A percentile compares a stretch with the other conserved stretches of the same genome.
These are phyloP conservation scores for Claviceps sp. DNA, from an alignment of 2,329 filamentous ascomycete species.

Conservation along the genomic window DNA sequence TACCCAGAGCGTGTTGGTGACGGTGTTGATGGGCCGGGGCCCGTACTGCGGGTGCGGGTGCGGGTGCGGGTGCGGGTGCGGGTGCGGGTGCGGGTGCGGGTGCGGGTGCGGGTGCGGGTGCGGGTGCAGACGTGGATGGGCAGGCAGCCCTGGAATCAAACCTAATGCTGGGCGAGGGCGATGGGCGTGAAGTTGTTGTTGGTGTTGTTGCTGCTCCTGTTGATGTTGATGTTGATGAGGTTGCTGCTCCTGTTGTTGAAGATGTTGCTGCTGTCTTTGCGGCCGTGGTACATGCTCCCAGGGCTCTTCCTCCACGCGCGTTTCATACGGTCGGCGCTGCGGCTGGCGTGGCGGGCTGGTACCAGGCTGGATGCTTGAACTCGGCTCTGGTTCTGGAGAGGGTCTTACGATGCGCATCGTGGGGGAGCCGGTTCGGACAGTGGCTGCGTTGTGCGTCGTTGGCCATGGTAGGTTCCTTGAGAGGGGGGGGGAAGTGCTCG, in stretches of 20 bases:
- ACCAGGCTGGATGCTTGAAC: constrained; percentile 3
- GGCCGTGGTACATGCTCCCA: neutral
- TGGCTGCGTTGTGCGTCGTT: constrained; percentile 10
- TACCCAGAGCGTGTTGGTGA: constrained; percentile 6
- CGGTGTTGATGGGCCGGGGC: neutral
- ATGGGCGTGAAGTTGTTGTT: neutral
- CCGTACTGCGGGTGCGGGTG: constrained; percentile 6
- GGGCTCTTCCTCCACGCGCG: neutral
- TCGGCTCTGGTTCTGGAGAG: constrained; percentile 17
- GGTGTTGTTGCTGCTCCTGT: neutral
- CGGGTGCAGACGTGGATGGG: constrained; percentile 6
- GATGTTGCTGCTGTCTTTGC: neutral
- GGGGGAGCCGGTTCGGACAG: constrained; percentile 16
- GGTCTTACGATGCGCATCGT: constrained; percentile 25
- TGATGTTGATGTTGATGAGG: neutral
- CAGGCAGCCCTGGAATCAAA: constrained; percentile 6
- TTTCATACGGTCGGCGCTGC: neutral
- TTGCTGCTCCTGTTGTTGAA: neutral
- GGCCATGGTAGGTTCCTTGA: neutral
- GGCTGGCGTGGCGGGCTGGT: neutral
- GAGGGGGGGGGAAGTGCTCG: neutral
- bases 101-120: constrained; percentile 5
- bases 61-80: constrained; percentile 5
- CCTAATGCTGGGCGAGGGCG: neutral
- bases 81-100: constrained; percentile 5